Evolutionary conservation across 768 basidiomycete genomes (phyloP).

Genomic region (Cystofilobasidium bisporidii): DNA sequence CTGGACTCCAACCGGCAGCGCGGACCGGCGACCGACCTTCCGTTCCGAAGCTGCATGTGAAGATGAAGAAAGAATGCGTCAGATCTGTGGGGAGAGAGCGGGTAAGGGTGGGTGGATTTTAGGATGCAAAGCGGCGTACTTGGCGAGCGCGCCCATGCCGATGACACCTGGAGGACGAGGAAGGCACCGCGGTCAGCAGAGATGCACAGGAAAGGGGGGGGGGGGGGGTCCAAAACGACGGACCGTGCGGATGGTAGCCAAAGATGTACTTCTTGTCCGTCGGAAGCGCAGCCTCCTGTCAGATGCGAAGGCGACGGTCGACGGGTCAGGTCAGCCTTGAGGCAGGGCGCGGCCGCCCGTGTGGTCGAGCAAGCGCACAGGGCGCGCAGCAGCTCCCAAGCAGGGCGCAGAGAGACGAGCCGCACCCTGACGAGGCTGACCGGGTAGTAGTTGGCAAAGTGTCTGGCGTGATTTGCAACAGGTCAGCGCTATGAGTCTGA

Average conservation of each 20-base stretch:
- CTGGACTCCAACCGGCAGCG: not conserved
- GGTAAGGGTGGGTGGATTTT: too few relatives aligned
- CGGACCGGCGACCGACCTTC: constrained; percentile 51
- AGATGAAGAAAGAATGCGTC: too few relatives aligned
- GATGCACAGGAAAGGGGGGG: too few relatives aligned
- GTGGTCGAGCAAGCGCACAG: too few relatives aligned
- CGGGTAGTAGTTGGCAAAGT: constrained; percentile 87
- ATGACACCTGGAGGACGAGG: constrained; percentile 61
- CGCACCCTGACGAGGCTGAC: constrained; percentile 35
- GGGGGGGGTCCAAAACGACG: too few relatives aligned
- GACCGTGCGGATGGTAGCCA: constrained; percentile 96
- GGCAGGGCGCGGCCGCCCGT: too few relatives aligned
- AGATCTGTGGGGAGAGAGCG: too few relatives aligned
- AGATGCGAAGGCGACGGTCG: too few relatives aligned
- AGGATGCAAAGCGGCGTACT: constrained; percentile 14
- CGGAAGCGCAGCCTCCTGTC: constrained; percentile 78
- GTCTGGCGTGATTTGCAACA: constrained; percentile 15
- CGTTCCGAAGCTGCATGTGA: constrained; percentile 71
- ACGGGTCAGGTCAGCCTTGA: too few relatives aligned
- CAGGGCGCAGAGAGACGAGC: not conserved
- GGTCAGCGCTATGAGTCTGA: too few relatives aligned
- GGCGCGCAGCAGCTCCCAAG: not conserved
- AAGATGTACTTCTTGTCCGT: constrained; percentile 89
- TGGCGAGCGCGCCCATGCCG: constrained; percentile 63
- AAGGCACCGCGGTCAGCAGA: too few relatives aligned